phyloP scores from a whole-genome alignment of 768 basidiomycete genomes.

The Tricholomella constricta region DNA sequence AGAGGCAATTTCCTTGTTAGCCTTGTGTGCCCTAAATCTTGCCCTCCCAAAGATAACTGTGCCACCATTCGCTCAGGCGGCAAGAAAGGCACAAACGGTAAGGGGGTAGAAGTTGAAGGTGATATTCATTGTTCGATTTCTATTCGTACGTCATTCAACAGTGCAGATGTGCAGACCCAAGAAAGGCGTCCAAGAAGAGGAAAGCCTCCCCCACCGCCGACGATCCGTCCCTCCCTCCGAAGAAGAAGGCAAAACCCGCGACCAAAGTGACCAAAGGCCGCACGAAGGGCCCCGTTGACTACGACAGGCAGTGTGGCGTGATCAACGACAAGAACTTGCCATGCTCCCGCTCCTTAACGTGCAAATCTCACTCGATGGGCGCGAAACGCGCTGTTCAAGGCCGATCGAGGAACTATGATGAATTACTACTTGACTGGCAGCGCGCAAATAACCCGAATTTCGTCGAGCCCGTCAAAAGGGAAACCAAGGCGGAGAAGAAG shows the following conservation, averaged over 20 bases:
- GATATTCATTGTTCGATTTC: slow-evolving; percentile 3
- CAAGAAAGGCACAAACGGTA: slow-evolving; percentile 59
- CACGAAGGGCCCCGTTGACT: slow-evolving; percentile 83
- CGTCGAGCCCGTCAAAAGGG: slow-evolving; percentile 84
- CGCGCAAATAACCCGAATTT: slow-evolving; percentile 85
- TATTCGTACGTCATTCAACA: slow-evolving; percentile 11
- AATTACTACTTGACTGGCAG: slow-evolving; percentile 90
- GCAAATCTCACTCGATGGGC: slow-evolving; percentile 98
- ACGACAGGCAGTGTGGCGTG: slow-evolving; percentile 93
- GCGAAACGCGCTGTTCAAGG: slow-evolving; percentile 91
- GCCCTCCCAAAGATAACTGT: slow-evolving; percentile 53
- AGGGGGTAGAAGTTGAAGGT: slow-evolving; percentile 50
- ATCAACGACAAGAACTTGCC: slow-evolving; percentile 94
- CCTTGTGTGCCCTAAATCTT: slow-evolving; percentile 7
- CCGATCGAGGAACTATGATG: slow-evolving; percentile 82
- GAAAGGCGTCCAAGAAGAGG: slow-evolving; percentile 72
- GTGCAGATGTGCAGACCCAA: slow-evolving; percentile 25
- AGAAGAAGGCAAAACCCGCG: slow-evolving; percentile 74
- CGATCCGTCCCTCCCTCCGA: slow-evolving; percentile 64
- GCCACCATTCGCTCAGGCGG: slow-evolving; percentile 53
- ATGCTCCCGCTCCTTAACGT: slow-evolving; percentile 93
- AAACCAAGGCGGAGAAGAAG: slow-evolving; percentile 86
- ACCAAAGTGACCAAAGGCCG: slow-evolving; percentile 79
- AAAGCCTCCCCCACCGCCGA: slow-evolving; percentile 74
- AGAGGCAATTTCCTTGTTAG: neutral